phyloP scores from a whole-genome alignment of 116 monocot genomes.

The Papilionanthe hybrid region DNA sequence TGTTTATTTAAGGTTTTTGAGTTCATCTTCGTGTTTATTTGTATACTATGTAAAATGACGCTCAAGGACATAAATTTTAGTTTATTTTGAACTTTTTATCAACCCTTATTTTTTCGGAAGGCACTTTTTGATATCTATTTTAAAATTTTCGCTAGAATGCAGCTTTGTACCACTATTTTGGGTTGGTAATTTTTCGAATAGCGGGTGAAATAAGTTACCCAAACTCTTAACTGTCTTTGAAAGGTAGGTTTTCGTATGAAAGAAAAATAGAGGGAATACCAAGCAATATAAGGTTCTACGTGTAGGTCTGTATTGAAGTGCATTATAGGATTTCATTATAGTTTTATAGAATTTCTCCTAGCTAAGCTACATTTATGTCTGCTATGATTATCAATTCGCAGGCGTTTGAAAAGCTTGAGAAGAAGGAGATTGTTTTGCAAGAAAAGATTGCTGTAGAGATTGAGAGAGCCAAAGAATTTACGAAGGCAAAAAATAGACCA shows the following conservation, averaged over 20 bases:
- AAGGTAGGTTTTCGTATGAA: background rate
- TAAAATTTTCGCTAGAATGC: too few species aligned
- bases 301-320: background rate
- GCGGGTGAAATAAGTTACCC: background rate
- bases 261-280: background rate
- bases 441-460: constrained; percentile 70
- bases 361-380: background rate
- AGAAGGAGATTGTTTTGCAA: constrained; percentile 68
- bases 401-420: constrained; percentile 60
- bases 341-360: background rate
- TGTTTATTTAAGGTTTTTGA: background rate
- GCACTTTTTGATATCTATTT: too few species aligned
- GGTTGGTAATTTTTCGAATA: background rate
- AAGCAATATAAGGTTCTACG: too few species aligned
- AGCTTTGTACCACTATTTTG: too few species aligned
- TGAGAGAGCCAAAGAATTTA: constrained; percentile 69
- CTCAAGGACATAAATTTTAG: background rate
- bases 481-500: constrained; percentile 67
- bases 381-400: constrained; percentile 11
- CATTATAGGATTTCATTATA: background rate
- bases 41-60: background rate
- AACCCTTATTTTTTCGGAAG: background rate
- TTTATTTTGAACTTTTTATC: background rate
- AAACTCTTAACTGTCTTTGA: background rate
- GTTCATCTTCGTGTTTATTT: background rate